phyloP scores from a whole-genome alignment of 2,329 filamentous ascomycete genomes.

The Gnomoniopsis sp. region DNA sequence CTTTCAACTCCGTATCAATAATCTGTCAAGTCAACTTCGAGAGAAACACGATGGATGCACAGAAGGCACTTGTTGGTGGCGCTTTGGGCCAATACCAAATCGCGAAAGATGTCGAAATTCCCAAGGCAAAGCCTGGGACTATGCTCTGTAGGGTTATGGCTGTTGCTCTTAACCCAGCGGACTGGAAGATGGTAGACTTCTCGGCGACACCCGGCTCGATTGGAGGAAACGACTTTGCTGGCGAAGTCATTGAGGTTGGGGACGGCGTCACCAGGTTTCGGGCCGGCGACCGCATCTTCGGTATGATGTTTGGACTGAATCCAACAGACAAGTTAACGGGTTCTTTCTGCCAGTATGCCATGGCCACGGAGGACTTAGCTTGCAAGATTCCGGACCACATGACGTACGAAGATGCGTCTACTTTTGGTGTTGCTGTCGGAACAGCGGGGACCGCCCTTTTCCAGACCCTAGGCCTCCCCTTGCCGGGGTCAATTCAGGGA shows the following conservation, averaged over 20 bases:
- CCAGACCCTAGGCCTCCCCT: neutral
- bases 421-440: neutral
- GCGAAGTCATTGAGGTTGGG: constrained; percentile 23
- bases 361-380: neutral
- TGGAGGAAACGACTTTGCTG: constrained; percentile 27
- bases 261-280: constrained; percentile 11
- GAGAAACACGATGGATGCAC: too few species aligned
- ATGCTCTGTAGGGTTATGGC: constrained; percentile 10
- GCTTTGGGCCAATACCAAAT: neutral
- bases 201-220: constrained; percentile 21
- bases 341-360: neutral
- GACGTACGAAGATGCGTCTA: neutral
- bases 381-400: neutral
- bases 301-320: constrained; percentile 14
- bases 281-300: constrained; percentile 20
- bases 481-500: neutral
- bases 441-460: neutral
- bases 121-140: neutral
- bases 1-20: too few species aligned
- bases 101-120: neutral
- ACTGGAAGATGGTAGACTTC: constrained; percentile 27
- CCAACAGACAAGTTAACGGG: neutral
- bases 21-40: too few species aligned
- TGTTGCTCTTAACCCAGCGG: constrained; percentile 29
- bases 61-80: neutral